Base-by-base conservation (phyloP, 441 rosid species). In the Pelargonium citronellum region DNA sequence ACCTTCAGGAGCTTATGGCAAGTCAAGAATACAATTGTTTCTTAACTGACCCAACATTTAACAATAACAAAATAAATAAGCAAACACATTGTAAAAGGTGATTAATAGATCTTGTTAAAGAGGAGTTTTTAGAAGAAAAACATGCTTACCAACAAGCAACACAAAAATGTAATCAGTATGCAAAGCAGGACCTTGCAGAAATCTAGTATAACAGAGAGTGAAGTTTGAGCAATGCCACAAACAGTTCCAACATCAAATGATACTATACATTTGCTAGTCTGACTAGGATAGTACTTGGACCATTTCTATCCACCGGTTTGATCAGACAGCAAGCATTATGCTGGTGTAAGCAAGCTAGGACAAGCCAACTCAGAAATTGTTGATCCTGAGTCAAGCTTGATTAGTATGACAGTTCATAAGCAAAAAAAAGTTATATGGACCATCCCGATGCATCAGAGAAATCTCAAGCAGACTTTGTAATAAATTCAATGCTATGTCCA, bases 1-100 rank as follows among this genome's bases (percentile, higher is more conserved):
- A 73, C 99, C 92, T 85, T 88, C 92, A 68, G 99, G 85, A 79
- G 88, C 87, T 84, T 96, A 78, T 75, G 67, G 69, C 77, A 74
- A 68, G 90, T 90, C 77, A 91, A 91, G 92, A 80, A 68, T 69
- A 79, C 79, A 84, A 73, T 43, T 13, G 17, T 15, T 39, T 61
- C 47, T 17, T 67, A 60, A 67, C 43, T 49, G 73, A 61, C 61
- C 44, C 34, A 16, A 66, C 68, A 71, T 60, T 49, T 63, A 6
- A 63, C 34, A 41, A 70, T 13, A 62, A n/a, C 10, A 63, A 16
- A 53, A 53, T 53, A 53, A 53, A 53, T 27, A 13, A 63, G 17
- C 19, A 68, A 12, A 68, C 70, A 24, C 9, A 13, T 34, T 10
- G 41, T 69, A 20, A 44, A 1, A 15, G 27, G 67, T 24, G 49